phyloP scores from a whole-genome alignment of 805 yeast genomes.

The Spathaspora hagerdaliae region DNA sequence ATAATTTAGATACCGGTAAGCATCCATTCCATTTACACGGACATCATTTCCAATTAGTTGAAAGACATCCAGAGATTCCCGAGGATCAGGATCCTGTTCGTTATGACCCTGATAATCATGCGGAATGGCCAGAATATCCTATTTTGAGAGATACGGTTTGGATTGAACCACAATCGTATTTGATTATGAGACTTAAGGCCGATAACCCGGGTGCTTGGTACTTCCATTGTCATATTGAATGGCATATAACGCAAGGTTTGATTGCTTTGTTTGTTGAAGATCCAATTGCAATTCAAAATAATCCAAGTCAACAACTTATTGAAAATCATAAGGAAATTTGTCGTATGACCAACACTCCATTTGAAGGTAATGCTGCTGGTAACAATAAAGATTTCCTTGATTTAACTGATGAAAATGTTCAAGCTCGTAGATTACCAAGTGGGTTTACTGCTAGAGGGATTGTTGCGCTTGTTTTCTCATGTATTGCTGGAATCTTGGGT shows the following conservation, averaged over 20 bases:
- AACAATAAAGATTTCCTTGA: slow-evolving; percentile 62
- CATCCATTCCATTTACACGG: slow-evolving; percentile 82
- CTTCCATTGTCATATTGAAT: slow-evolving; percentile 88
- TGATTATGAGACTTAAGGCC: slow-evolving; percentile 72
- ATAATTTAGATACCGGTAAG: slow-evolving; percentile 75
- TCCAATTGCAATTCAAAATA: slow-evolving; percentile 47
- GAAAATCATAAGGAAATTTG: slow-evolving; percentile 63
- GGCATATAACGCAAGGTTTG: slow-evolving; percentile 81
- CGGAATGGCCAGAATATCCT: slow-evolving; percentile 54
- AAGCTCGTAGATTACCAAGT: slow-evolving; percentile 61
- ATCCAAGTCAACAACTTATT: slow-evolving; percentile 51
- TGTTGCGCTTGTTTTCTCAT: slow-evolving; percentile 89
- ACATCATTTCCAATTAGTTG: slow-evolving; percentile 61
- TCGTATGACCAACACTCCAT: slow-evolving; percentile 46
- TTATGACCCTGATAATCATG: slow-evolving; percentile 37
- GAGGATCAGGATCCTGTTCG: slow-evolving; percentile 50
- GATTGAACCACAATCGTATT: slow-evolving; percentile 63
- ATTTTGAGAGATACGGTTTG: slow-evolving; percentile 66
- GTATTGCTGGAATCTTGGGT: slow-evolving; percentile 82
- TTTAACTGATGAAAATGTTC: slow-evolving; percentile 72
- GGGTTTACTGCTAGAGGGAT: slow-evolving; percentile 97
- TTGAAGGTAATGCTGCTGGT: slow-evolving; percentile 86
- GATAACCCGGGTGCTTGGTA: slow-evolving; percentile 93
- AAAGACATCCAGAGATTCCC: slow-evolving; percentile 47
- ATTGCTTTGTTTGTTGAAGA: slow-evolving; percentile 72